phyloP scores from a whole-genome alignment of 129 eudicot genomes.

The Lonicera japonica region DNA sequence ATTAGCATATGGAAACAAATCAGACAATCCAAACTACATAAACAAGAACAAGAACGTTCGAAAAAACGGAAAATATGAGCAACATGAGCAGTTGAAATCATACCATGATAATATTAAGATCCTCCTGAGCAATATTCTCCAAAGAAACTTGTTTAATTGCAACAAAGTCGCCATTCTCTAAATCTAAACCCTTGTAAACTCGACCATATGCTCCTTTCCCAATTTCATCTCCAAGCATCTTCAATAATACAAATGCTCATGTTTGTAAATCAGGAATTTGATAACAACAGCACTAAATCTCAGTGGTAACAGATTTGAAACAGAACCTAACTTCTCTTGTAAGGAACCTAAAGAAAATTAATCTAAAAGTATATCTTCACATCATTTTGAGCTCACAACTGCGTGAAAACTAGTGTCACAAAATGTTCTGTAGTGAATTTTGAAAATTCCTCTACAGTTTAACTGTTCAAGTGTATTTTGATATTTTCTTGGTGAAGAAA shows the following conservation, averaged over 20 bases:
- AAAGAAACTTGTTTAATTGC: constrained; percentile 96
- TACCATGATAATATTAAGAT: constrained; percentile 90
- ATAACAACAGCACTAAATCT: constrained; percentile 1
- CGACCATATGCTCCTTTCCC: constrained; percentile 99
- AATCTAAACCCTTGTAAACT: constrained; percentile 97
- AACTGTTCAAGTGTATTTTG: no score
- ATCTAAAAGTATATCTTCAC: neutral
- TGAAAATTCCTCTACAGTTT: neutral
- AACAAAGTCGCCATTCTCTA: constrained; percentile 97
- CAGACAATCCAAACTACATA: neutral
- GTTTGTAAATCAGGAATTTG: constrained; percentile 7
- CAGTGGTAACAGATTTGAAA: neutral
- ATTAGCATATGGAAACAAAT: neutral
- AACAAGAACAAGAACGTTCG: neutral
- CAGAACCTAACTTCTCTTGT: neutral
- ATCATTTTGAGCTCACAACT: neutral
- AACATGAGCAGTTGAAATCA: constrained; percentile 3
- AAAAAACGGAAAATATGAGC: neutral
- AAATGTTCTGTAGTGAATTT: neutral
- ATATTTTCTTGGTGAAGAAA: neutral
- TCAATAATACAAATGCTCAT: constrained; percentile 11
- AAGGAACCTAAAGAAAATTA: neutral
- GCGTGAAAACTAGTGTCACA: neutral
- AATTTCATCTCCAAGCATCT: constrained; percentile 99
- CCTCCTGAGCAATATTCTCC: constrained; percentile 92